These are phyloP conservation scores for Inonotus obliquus DNA, from an alignment of 1,284 basidiomycete genomes.

Conservation along the genomic window DNA sequence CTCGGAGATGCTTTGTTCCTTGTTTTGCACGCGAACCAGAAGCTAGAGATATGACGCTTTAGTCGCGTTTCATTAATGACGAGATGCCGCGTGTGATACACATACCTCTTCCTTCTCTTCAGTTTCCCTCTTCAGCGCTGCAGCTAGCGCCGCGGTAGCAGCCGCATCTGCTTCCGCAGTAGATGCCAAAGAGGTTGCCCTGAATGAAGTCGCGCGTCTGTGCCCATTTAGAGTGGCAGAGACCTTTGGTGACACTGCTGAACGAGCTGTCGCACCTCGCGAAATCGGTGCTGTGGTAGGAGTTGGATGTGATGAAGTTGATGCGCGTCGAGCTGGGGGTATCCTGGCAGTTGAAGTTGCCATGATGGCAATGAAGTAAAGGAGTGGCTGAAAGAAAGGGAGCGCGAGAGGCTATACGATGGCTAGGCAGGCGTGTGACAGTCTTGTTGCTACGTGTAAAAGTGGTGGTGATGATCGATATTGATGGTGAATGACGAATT, in stretches of 20 bases:
- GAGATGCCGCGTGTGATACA: conserved; percentile 13
- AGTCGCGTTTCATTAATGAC: conserved; percentile 12
- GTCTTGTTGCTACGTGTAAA: conserved; percentile 10
- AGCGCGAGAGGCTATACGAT: not conserved
- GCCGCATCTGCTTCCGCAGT: conserved; percentile 33
- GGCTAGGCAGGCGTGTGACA: conserved; percentile 1
- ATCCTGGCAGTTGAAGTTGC: conserved; percentile 23
- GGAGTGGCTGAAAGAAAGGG: not conserved
- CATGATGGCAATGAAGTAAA: conserved; percentile 5
- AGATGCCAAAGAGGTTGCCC: conserved; percentile 33
- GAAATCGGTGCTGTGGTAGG: conserved; percentile 33
- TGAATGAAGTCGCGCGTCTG: conserved; percentile 24
- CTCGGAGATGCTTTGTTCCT: conserved; percentile 59
- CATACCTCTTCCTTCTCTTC: conserved; percentile 75
- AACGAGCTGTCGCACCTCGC: conserved; percentile 45
- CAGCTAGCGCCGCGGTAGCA: conserved; percentile 46
- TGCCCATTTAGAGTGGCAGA: conserved; percentile 19
- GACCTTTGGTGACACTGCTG: conserved; percentile 38
- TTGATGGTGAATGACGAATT: not conserved
- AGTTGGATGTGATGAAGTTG: conserved; percentile 27
- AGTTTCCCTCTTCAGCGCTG: conserved; percentile 65
- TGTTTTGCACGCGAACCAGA: conserved; percentile 68
- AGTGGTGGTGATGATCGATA: not conserved
- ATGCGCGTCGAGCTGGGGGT: conserved; percentile 41
- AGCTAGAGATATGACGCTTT: conserved; percentile 40